Evolutionary conservation across 106 monocot genomes (phyloP), one percentile per base, ranked within the genome.

Genomic region (Gastrodia elata): DNA sequence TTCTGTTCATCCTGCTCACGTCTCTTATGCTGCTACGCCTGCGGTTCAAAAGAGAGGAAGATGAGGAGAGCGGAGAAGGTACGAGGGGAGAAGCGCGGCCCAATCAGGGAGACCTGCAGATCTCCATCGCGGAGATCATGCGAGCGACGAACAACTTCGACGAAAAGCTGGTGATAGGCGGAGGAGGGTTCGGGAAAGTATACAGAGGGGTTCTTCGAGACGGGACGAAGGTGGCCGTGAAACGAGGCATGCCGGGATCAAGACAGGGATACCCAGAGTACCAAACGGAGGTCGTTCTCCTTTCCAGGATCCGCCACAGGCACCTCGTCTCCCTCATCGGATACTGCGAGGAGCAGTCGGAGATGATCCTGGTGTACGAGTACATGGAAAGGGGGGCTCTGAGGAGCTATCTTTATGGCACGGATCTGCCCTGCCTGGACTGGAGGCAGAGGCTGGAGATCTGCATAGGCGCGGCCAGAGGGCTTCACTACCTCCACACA

Each of bases 291-390:
- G 78, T 91, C 38, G 33, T 73, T 18, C 32, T 91, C 20, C 68
- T 91, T 14, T 87, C 87, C n/a, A 15, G 64, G 4, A 87, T 91
- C 36, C 80, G 90, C 6, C 90, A 91, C 70, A 73, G 84, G 20
- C 87, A 90, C 49, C 82, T 90, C 3, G 90, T 87, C 8, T 82
- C 90, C 7, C 79, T 90, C 2, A 78, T 87, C 61, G 90, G 90
- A 1, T 90, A 84, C 77, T 90, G 87, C 57, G 78, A 90, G 11
- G 84, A 91, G 68, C 68, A 70, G 11, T 86, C 84, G 2, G 84
- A 90, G 77, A 90, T 79, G 83, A 77, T 90, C 28, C 72, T 90
- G 1, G 90, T 87, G 8, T 87, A 87, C 68, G 89, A 90, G 61
- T 87, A 77, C 78, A 87, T 90, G 90, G 82, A 82, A 68, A 87